Evolutionary conservation across 768 basidiomycete genomes (phyloP), one percentile per base, ranked within the genome.

Genomic region (Mycena epipterygia): DNA sequence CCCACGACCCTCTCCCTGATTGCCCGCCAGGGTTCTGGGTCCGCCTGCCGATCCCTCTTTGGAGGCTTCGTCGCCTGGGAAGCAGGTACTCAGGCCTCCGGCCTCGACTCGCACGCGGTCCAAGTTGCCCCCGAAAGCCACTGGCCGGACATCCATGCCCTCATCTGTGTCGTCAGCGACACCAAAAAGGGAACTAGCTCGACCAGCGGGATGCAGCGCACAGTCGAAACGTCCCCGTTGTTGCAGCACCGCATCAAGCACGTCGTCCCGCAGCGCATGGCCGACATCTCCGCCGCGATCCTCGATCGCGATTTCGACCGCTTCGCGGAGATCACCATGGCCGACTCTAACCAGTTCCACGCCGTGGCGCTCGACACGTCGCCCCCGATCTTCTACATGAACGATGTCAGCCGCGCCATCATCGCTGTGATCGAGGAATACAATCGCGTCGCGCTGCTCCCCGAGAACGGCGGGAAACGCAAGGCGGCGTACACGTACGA

Each of bases 341-440:
- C 89, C 56, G 98, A 99, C 80, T 97, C 96, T 59, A 99, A 99
- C 84, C 93, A 95, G 84, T 99, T 99, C 90, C 98, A 99, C 79
- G 96, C 98, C 30, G 95, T 98, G 73, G 94, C 94, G 57, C 91
- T 99, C 73, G 98, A 99, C 83, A 99, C 98, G 0, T 90, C 93
- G 48, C 98, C 98, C 1, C 98, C 98, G 48, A 99, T 99, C 82
- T 99, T 99, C 81, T 99, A 99, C 86, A 92, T 99, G 90, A 98
- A 98, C 85, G 98, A 99, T 82, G 95, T 97, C 75, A 93, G 91
- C 65, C 88, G 94, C n/a, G 81, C 95, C n/a, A 95, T 99, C 83
- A 95, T 99, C 78, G 86, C 91, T 8, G 82, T 98, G 77, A 87
- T 99, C 74, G 92, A 93, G 46, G 98, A 99, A 83, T 91, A 96